A percentile compares a stretch with the other conserved stretches of the same genome.
Conservation (phyloP, 2,329 filamentous ascomycete genomes). For the Talaromyces sp. region DNA sequence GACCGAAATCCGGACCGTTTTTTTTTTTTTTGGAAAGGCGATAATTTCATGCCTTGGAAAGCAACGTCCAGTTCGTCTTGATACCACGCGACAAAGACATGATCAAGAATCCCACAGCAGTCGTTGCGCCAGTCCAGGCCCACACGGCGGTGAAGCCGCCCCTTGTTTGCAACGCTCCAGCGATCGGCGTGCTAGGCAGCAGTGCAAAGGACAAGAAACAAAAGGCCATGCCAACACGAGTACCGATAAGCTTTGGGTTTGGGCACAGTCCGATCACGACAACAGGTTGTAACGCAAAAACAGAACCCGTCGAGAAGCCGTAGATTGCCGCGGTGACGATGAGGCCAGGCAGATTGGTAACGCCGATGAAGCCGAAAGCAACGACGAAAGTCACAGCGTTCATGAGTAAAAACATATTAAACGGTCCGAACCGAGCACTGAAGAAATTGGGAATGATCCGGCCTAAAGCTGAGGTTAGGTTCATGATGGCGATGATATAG, state of each 20-base stretch:
- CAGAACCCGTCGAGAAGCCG: constrained; percentile 35
- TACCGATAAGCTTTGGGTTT: constrained; percentile 33
- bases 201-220: neutral
- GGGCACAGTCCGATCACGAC: constrained; percentile 29
- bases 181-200: neutral
- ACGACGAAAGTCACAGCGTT: constrained; percentile 23
- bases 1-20: too few species aligned
- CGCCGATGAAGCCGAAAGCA: constrained; percentile 29
- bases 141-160: constrained; percentile 1
- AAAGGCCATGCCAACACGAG: constrained; percentile 30
- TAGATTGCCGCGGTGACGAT: constrained; percentile 29
- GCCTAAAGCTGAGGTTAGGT: constrained; percentile 48
- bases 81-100: neutral
- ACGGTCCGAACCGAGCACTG: constrained; percentile 45
- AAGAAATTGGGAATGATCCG: constrained; percentile 47
- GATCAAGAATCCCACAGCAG: constrained; percentile 1
- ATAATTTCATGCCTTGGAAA: too few species aligned
- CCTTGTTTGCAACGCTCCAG: constrained; percentile 1
- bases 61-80: neutral
- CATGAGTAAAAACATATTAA: constrained; percentile 37
- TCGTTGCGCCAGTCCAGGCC: neutral
- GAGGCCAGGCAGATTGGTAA: constrained; percentile 24
- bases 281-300: constrained; percentile 33
- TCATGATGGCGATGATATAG: constrained; percentile 58
- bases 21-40: too few species aligned